Evolutionary conservation across 345 rosid genomes (phyloP), one percentile per base, ranked within the genome.

Genomic region (Salix koriyanagi): DNA sequence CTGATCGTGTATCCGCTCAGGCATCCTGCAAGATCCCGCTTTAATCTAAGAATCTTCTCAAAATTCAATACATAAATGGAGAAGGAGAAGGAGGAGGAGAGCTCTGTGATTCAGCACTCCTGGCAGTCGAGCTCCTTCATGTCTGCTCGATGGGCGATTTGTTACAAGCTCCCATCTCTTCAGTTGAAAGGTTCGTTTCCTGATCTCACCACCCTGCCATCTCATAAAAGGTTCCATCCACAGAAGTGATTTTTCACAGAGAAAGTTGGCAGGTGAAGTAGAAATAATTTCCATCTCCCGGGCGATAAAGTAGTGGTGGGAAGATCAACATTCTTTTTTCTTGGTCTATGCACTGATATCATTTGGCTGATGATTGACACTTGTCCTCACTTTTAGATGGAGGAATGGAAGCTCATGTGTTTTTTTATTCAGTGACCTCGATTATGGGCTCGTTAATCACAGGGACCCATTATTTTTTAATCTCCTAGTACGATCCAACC

Each of bases 331-430:
- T 28, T 32, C 7, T 32, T 18, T 67, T 62, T 73, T n/a, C 76
- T 75, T 50, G 79, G 72, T 76, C 28, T 3, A 46, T 6, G 78
- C 25, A 69, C 64, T 77, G 8, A 46, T 56, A 79, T 82, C 75
- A 82, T 84, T 74, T 39, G 12, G 76, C 76, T 72, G 81, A 84
- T 80, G 79, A 79, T 84, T 80, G 87, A 84, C 89, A 86, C 81
- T 80, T 82, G 83, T 86, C 87, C 83, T 9, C 6, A 36, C 72
- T 37, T 70, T 60, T 39, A 13, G 64, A 6, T 78, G 37, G 50
- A 39, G 26, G 44, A 41, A 60, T 54, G 58, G 25, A 76, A 32
- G 30, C 5, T 23, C 10, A 18, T 36, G 36, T 68, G 72, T 62
- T 83, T 39, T 41, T 70, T 44, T 66, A 73, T 65, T 58, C 37